Percentiles rank a stretch among this genome's conserved stretches.
Conservation (phyloP, 2,329 filamentous ascomycete genomes). For the Talaromyces islandicus region DNA sequence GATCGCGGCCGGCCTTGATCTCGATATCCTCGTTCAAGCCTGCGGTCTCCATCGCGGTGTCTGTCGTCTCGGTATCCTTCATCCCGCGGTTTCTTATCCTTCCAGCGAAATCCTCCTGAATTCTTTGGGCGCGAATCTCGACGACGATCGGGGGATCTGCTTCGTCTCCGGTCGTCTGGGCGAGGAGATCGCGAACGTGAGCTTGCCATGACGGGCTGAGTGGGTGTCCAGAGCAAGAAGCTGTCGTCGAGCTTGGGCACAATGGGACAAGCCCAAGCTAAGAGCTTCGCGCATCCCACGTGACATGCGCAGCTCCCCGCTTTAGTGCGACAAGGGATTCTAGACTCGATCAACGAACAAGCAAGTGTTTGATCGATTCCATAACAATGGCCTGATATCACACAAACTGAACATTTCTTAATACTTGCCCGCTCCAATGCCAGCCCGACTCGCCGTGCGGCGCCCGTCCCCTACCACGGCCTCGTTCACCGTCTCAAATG, state of each 20-base stretch:
- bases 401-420: neutral
- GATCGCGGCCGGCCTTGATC: constrained; percentile 30
- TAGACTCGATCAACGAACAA: neutral
- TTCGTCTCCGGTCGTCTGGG: constrained; percentile 35
- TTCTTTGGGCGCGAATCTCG: constrained; percentile 35
- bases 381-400: neutral
- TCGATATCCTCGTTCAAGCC: constrained; percentile 50
- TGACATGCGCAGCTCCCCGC: constrained; percentile 2
- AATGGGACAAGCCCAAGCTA: neutral
- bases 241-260: constrained; percentile 1
- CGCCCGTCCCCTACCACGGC: constrained; percentile 79
- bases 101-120: constrained; percentile 42
- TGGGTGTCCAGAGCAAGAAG: neutral
- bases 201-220: constrained; percentile 1
- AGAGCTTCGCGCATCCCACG: constrained; percentile 1
- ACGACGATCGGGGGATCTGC: constrained; percentile 34
- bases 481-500: constrained; percentile 85
- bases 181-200: constrained; percentile 16
- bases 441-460: constrained; percentile 43
- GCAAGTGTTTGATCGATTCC: neutral
- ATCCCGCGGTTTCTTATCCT: constrained; percentile 51
- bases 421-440: constrained; percentile 43
- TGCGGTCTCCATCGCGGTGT: constrained; percentile 38
- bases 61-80: constrained; percentile 25
- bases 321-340: neutral